These are phyloP conservation scores for Colletotrichum phormii DNA, from an alignment of 2,329 filamentous ascomycete genomes.

Conservation along the genomic window DNA sequence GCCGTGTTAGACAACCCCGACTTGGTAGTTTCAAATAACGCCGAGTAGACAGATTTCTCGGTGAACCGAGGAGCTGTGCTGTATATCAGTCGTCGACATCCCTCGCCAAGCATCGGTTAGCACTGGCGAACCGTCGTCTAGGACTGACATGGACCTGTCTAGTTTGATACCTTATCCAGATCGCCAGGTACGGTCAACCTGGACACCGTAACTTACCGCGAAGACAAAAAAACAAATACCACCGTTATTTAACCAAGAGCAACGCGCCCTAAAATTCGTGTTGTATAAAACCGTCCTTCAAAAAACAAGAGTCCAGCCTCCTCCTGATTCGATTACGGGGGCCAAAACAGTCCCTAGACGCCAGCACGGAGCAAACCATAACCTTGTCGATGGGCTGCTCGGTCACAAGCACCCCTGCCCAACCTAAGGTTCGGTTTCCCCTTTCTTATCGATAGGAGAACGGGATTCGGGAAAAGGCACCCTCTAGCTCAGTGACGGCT, in stretches of 20 bases:
- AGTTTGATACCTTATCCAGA: background rate
- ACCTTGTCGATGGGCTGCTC: slow-evolving; percentile 9
- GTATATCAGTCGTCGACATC: background rate
- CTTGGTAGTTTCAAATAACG: background rate
- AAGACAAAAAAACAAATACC: background rate
- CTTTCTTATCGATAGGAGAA: background rate
- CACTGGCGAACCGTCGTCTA: background rate
- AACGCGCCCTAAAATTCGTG: background rate
- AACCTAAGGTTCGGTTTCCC: background rate
- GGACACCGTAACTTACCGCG: background rate
- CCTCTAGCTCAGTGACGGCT: background rate
- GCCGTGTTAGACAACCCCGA: background rate
- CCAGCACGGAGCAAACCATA: slow-evolving; percentile 29
- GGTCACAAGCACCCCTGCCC: background rate
- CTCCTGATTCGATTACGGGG: background rate
- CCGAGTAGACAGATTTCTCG: background rate
- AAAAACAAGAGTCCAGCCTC: too few species aligned
- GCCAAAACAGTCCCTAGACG: background rate
- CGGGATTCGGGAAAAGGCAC: background rate
- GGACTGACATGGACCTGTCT: background rate
- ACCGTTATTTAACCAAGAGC: background rate
- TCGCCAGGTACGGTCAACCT: background rate
- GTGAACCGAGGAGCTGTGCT: background rate
- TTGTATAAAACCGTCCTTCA: background rate
- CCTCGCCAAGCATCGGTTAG: background rate